Evolutionary conservation across 2,329 filamentous ascomycete genomes (phyloP), one percentile per base, ranked within the genome.

Genomic region (Stromatinia cepivora): DNA sequence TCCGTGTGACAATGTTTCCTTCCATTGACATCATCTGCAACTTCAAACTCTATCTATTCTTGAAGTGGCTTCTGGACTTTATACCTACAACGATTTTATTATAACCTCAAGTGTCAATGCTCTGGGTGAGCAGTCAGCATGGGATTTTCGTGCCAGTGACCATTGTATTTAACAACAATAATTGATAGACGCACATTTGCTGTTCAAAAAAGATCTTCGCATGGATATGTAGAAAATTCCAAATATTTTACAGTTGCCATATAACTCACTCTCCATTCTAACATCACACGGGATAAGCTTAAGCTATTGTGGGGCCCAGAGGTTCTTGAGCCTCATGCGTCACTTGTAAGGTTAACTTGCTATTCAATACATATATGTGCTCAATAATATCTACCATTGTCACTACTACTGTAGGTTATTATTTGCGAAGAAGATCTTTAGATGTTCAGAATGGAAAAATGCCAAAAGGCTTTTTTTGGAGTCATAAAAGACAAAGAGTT

Each of bases 311-410:
- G 54, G 54, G 54, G 53, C 15, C 34, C 10, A 56, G 17, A 31
- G 54, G 20, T 36, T 57, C 54, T 57, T 57, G 54, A 36, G 34
- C 54, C 53, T 56, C 53, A 56, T 56, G 53, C 31, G 53, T 56
- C 53, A 36, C 31, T 56, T 56, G 53, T 48, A 20, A 48, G 17
- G 34, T 15, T 34, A 34, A 15, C 39, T 42, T 42, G 39, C 39
- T 42, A 42, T 39, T 2, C 11, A 8, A 22, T 11, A 34, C 13
- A 11, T 56, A 22, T 54, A 36, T 36, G 6, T 56, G 15, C 17
- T 36, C 15, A 7, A n/a, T n/a, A 4, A 57, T 7, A 36, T 15
- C 13, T 22, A 13, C 31, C 2, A 22, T n/a, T 57, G 6, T 22
- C 54, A 22, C 54, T 36, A 39, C 22, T n/a, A 36, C 7, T n/a